These are phyloP conservation scores for Schizonepeta tenuifolia DNA, from an alignment of 257 asterid genomes.

Conservation along the genomic window DNA sequence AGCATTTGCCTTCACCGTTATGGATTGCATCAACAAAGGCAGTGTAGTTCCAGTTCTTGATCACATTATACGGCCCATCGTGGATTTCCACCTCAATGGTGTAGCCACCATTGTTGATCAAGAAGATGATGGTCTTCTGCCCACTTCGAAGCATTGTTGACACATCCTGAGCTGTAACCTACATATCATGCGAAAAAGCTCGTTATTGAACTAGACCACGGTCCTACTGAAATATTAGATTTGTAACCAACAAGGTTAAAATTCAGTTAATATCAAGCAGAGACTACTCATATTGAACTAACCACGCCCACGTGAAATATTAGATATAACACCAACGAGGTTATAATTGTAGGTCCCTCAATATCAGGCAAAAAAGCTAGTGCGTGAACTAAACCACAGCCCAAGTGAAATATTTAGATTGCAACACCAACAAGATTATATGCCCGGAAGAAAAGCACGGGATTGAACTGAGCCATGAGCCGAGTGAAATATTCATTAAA, in stretches of 20 bases:
- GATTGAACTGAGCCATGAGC: too few relatives aligned
- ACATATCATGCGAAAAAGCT: neutral
- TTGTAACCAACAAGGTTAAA: neutral
- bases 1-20: slow-evolving; percentile 85
- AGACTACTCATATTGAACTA: too few relatives aligned
- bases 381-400: too few relatives aligned
- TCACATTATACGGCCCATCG: slow-evolving; percentile 85
- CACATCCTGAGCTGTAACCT: slow-evolving; percentile 81
- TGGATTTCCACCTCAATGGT: slow-evolving; percentile 86
- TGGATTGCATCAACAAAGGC: slow-evolving; percentile 76
- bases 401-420: too few relatives aligned
- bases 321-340: neutral
- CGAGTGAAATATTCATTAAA: too few relatives aligned
- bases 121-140: slow-evolving; percentile 72
- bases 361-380: too few relatives aligned
- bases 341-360: too few relatives aligned
- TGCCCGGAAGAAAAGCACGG: too few relatives aligned
- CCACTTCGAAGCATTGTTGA: slow-evolving; percentile 70
- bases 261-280: too few relatives aligned
- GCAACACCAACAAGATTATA: neutral
- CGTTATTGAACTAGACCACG: neutral
- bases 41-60: slow-evolving; percentile 89
- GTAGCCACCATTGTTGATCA: slow-evolving; percentile 83
- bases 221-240: neutral
- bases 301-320: neutral